Percentiles rank a stretch among this genome's conserved stretches.
phyloP scores from a whole-genome alignment of 192 early-diverging fungal genomes.

The Coemansia sp. region DNA sequence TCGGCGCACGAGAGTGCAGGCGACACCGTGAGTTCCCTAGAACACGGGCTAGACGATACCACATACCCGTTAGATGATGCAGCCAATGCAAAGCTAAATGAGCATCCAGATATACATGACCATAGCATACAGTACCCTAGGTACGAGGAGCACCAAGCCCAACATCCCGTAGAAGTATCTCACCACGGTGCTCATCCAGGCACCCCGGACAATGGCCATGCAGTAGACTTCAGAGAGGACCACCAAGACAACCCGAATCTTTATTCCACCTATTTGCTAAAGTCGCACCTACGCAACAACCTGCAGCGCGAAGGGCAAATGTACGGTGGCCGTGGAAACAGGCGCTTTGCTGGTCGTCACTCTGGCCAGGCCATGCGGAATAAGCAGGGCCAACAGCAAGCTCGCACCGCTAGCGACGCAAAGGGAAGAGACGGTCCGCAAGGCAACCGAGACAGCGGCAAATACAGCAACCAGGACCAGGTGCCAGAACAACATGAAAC shows the following conservation, averaged over 20 bases:
- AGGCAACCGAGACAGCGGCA: neutral
- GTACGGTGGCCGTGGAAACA: constrained; percentile 7
- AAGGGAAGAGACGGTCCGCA: neutral
- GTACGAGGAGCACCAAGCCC: neutral
- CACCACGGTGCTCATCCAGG: neutral
- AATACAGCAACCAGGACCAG: neutral
- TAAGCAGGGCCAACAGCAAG: neutral
- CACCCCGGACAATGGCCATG: neutral
- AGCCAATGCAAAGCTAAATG: neutral
- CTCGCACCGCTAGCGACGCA: neutral
- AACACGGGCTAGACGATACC: neutral
- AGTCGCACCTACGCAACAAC: constrained; percentile 53
- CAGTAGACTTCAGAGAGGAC: neutral
- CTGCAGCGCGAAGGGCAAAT: constrained; percentile 12
- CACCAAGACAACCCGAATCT: constrained; percentile 22
- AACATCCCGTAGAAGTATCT: neutral
- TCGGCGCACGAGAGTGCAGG: constrained; percentile 1
- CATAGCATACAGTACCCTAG: neutral
- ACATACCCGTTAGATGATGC: neutral
- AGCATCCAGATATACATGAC: neutral
- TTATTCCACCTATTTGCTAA: constrained; percentile 51
- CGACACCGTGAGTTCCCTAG: neutral
- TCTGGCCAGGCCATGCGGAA: constrained; percentile 11
- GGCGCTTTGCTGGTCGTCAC: constrained; percentile 17
- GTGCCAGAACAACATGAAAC: neutral